Base-by-base conservation (phyloP, 1,284 basidiomycete species). In the Meira miltonrushii region DNA sequence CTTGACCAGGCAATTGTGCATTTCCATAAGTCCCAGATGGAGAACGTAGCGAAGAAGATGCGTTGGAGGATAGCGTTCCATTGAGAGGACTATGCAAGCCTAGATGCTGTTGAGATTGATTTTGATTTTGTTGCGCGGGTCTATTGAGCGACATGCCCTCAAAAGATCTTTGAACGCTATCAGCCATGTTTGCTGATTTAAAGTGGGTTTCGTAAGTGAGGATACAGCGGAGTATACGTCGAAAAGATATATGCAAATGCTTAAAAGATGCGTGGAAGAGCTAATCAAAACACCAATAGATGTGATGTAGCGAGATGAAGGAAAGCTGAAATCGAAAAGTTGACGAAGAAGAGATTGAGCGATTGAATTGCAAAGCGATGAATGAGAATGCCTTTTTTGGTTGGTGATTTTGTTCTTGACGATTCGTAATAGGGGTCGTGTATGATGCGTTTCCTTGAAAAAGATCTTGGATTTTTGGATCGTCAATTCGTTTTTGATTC, bases 41-140 rank as follows among this genome's bases (percentile, higher is more conserved):
- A 40, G n/a, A 54, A 55, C 25, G 56, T 57, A 61, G 51, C 53
- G 54, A 38, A 60, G 51, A n/a, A 66, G 67, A 13, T 41, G 55
- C 17, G 59, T 60, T 13, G 62, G 51, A 17, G 38, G 61, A 55
- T 28, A 65, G 64, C 5, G 64, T 66, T 25, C 65, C 60, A 39
- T 64, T 57, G 39, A 62, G 61, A 51, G 39, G 62, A 8, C 33
- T 38, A 7, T 38, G 44, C 15, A 44, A 44, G 43, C 17, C 17
- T 17, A 17, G 8, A 17, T 44, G 43, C 23, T 53, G n/a, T 23
- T 66, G 59, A 13, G 59, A 59, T 13, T 61, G 57, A 1, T 63
- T 56, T 10, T 58, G 51, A 39, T 59, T 46, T 25, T 58, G 59
- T 2, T 62, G 43, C 2, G 59, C 59, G 8, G 54, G 53, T 13